phyloP scores from a whole-genome alignment of 495 filamentous ascomycete species.

The Astrothelium macrocarpum region DNA sequence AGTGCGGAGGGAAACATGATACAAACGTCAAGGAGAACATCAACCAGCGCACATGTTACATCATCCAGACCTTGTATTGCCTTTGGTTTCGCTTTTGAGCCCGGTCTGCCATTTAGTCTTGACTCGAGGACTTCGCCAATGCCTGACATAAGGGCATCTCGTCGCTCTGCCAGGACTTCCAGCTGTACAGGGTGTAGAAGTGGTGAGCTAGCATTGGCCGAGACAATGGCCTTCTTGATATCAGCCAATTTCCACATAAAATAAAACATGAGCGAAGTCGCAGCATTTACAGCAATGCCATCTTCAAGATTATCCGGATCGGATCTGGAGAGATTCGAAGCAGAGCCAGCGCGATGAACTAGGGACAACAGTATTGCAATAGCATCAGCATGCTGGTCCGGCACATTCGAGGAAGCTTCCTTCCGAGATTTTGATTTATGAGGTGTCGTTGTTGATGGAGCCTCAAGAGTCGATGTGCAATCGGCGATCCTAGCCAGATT shows the following conservation, averaged over 20 bases:
- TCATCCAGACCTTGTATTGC: slow-evolving; percentile 51
- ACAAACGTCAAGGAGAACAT: slow-evolving; percentile 67
- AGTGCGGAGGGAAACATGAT: slow-evolving; percentile 65
- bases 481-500: slow-evolving; percentile 75
- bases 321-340: slow-evolving; percentile 45
- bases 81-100: background rate
- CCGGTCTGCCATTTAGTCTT: slow-evolving; percentile 21
- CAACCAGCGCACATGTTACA: slow-evolving; percentile 63
- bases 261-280: slow-evolving; percentile 69
- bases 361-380: slow-evolving; percentile 57
- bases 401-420: slow-evolving; percentile 19
- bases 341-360: slow-evolving; percentile 53
- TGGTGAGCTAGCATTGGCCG: slow-evolving; percentile 11
- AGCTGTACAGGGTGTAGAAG: slow-evolving; percentile 30
- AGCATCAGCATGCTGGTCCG: slow-evolving; percentile 18
- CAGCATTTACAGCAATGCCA: slow-evolving; percentile 60
- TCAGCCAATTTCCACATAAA: slow-evolving; percentile 85
- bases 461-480: slow-evolving; percentile 63
- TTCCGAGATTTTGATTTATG: slow-evolving; percentile 37
- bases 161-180: slow-evolving; percentile 48
- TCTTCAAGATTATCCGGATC: slow-evolving; percentile 61
- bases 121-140: slow-evolving; percentile 58
- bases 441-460: slow-evolving; percentile 24
- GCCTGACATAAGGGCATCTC: slow-evolving; percentile 47
- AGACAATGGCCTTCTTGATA: slow-evolving; percentile 34